Evolutionary conservation across 768 basidiomycete genomes (phyloP).

Genomic region (Russula foetens): DNA sequence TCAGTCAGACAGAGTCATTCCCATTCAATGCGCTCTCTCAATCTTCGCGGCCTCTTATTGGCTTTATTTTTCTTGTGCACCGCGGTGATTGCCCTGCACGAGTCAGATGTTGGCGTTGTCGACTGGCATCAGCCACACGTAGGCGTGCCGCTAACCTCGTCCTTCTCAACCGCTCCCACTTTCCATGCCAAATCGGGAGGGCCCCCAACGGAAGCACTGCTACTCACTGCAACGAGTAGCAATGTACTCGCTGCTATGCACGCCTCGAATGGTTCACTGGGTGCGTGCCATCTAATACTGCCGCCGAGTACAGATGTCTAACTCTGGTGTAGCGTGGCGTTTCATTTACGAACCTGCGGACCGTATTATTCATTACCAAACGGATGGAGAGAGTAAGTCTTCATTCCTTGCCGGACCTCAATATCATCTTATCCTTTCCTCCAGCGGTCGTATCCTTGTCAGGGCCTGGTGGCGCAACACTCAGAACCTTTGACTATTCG

Average conservation of each 20-base stretch:
- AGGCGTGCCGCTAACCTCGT: slow-evolving; percentile 57
- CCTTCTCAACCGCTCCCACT: slow-evolving; percentile 45
- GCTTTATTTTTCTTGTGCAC: slow-evolving; percentile 8
- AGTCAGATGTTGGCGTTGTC: slow-evolving; percentile 69
- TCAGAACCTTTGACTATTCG: slow-evolving; percentile 57
- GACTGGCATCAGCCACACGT: slow-evolving; percentile 83
- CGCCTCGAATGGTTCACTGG: slow-evolving; percentile 57
- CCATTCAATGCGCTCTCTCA: background rate
- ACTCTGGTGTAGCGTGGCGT: slow-evolving; percentile 57
- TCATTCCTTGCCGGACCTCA: background rate
- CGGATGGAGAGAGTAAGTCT: slow-evolving; percentile 46
- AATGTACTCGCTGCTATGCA: slow-evolving; percentile 76
- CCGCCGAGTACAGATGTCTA: background rate
- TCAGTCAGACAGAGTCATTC: background rate
- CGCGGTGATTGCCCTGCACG: slow-evolving; percentile 44
- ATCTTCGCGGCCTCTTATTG: slow-evolving; percentile 4
- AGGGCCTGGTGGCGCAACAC: slow-evolving; percentile 58
- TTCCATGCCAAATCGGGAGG: slow-evolving; percentile 37
- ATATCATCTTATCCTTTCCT: background rate
- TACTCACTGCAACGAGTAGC: slow-evolving; percentile 58
- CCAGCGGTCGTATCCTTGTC: slow-evolving; percentile 68
- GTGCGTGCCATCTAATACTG: slow-evolving; percentile 34
- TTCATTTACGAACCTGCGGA: slow-evolving; percentile 67
- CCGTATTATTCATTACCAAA: slow-evolving; percentile 54
- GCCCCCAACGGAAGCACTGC: slow-evolving; percentile 34